Conservation (phyloP, 306 rosid genomes). For the Mucuna pruriens region DNA sequence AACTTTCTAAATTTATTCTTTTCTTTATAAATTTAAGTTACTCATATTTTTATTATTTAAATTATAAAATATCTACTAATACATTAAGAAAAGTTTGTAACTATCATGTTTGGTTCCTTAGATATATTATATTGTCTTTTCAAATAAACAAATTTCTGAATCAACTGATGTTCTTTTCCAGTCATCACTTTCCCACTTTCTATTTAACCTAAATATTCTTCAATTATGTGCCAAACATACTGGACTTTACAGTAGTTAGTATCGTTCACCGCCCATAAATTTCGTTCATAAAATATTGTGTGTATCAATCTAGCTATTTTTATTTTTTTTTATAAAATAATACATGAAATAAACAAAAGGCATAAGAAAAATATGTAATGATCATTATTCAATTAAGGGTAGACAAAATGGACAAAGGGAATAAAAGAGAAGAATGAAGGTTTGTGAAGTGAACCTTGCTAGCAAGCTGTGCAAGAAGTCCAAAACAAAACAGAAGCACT, state of each 20-base stretch:
- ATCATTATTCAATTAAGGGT: neutral
- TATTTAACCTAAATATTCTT: no score
- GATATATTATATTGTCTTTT: neutral
- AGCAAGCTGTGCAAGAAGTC: conserved; percentile 33
- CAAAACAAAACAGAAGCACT: conserved; percentile 40
- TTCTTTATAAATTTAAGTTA: neutral
- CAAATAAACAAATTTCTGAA: neutral
- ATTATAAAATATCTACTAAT: neutral
- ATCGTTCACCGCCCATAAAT: neutral
- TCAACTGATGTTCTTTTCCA: no score
- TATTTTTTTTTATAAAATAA: no score
- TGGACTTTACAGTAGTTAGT: no score
- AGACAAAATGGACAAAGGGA: neutral
- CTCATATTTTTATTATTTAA: neutral
- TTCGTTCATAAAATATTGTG: no score
- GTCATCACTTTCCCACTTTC: no score
- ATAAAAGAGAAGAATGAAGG: neutral
- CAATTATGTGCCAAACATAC: no score
- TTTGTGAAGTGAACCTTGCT: conserved; percentile 2
- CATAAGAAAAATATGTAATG: neutral
- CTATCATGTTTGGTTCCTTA: neutral
- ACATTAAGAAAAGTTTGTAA: neutral
- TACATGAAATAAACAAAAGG: no score
- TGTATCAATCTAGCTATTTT: no score
- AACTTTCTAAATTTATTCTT: neutral